A percentile compares a stretch with the other conserved stretches of the same genome.
phyloP scores from a whole-genome alignment of 805 yeast species.

The Saturnispora sekii region DNA sequence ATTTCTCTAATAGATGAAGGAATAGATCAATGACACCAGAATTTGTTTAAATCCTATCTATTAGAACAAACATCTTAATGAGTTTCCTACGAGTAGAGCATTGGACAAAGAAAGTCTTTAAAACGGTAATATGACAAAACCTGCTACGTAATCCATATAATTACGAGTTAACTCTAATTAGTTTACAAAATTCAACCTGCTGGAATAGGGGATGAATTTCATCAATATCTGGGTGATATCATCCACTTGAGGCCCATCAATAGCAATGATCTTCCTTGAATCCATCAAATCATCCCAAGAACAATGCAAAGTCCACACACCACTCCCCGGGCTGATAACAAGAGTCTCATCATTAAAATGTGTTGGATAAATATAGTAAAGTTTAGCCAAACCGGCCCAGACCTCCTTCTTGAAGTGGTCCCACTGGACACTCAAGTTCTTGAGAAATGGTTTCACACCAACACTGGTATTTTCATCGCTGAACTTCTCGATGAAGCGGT shows the following conservation, averaged over 20 bases:
- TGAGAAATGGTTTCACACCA: background rate
- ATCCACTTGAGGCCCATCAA: background rate
- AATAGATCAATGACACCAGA: background rate
- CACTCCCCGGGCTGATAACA: constrained; percentile 1
- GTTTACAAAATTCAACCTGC: too few species aligned
- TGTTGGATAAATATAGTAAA: constrained; percentile 6
- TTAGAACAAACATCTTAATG: too few species aligned
- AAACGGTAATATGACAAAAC: too few species aligned
- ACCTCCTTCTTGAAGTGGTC: background rate
- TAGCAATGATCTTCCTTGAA: background rate
- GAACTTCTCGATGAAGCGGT: background rate
- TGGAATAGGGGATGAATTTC: too few species aligned
- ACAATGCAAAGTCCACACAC: background rate
- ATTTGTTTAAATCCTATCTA: too few species aligned
- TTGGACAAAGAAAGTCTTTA: too few species aligned
- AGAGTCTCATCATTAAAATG: background rate
- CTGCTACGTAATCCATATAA: too few species aligned
- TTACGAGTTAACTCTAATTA: too few species aligned
- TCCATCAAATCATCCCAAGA: constrained; percentile 5
- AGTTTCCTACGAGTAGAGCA: too few species aligned
- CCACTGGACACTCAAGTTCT: constrained; percentile 6
- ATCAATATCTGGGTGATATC: too few species aligned
- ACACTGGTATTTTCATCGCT: background rate
- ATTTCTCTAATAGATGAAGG: background rate
- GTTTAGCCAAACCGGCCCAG: constrained; percentile 10